These are phyloP conservation scores for Elsinoe arachidis DNA, from an alignment of 2,329 filamentous ascomycete species.

Conservation along the genomic window DNA sequence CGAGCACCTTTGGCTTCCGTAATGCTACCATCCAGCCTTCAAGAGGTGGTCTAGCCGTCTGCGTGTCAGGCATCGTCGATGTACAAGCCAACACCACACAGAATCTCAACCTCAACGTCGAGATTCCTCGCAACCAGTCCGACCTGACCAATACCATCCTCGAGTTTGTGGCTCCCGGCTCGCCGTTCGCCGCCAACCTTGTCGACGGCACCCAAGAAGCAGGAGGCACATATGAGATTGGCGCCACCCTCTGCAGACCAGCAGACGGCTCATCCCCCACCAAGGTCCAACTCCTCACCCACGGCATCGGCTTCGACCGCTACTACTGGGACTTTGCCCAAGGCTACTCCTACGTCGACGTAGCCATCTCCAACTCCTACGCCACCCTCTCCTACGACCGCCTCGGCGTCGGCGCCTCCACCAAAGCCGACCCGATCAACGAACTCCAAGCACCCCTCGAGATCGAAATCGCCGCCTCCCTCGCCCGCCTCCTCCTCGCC, in stretches of 20 bases:
- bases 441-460: conserved; percentile 32
- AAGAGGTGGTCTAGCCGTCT: conserved; percentile 23
- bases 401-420: conserved; percentile 31
- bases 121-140: conserved; percentile 23
- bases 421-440: conserved; percentile 32
- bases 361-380: conserved; percentile 31
- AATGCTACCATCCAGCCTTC: conserved; percentile 18
- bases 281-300: conserved; percentile 33
- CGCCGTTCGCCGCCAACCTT: conserved; percentile 15
- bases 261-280: conserved; percentile 15
- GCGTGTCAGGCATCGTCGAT: conserved; percentile 22
- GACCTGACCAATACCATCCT: conserved; percentile 23
- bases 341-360: conserved; percentile 34
- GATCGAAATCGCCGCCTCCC: conserved; percentile 29
- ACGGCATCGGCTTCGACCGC: conserved; percentile 33
- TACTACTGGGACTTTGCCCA: conserved; percentile 30
- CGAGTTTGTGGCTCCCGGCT: conserved; percentile 15
- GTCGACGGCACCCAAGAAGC: conserved; percentile 15
- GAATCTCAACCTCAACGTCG: conserved; percentile 23
- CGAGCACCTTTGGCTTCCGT: conserved; percentile 16
- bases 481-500: conserved; percentile 25
- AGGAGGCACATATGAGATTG: conserved; percentile 18
- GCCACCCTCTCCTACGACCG: conserved; percentile 37
- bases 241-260: conserved; percentile 22
- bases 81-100: conserved; percentile 21